Evolutionary conservation across 495 filamentous ascomycete species (phyloP).

Genomic region (Aspergillus olivimuriae): DNA sequence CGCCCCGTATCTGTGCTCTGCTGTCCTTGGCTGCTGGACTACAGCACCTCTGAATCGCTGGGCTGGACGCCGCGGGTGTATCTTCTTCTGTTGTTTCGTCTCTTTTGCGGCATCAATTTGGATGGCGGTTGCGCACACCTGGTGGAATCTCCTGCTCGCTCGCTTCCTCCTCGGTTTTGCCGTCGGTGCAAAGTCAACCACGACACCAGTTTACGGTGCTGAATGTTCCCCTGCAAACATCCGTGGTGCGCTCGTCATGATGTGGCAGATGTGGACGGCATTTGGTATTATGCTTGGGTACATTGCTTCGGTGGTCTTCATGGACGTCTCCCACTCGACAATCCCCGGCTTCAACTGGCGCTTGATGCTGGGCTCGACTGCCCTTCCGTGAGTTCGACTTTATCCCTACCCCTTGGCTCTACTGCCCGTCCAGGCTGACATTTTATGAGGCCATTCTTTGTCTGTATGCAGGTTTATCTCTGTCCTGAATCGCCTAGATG

Average conservation of each 20-base stretch:
- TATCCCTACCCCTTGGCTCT: conserved; percentile 48
- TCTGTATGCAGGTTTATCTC: conserved; percentile 46
- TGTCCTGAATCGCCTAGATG: conserved; percentile 75
- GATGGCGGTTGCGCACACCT: conserved; percentile 68
- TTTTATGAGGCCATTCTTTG: conserved; percentile 3
- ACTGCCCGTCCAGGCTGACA: conserved; percentile 2
- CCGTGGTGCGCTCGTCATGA: conserved; percentile 70
- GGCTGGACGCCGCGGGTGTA: conserved; percentile 77
- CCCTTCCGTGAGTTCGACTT: conserved; percentile 60
- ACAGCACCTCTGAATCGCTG: conserved; percentile 72
- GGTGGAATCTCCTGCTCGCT: conserved; percentile 69
- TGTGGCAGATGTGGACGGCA: conserved; percentile 86
- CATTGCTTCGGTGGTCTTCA: conserved; percentile 66
- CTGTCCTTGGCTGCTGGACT: conserved; percentile 75
- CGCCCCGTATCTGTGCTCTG: conserved; percentile 70
- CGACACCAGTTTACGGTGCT: conserved; percentile 73
- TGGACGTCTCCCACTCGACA: conserved; percentile 47
- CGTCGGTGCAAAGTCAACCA: conserved; percentile 76
- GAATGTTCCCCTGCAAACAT: conserved; percentile 67
- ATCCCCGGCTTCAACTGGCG: conserved; percentile 71
- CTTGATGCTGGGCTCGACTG: conserved; percentile 75
- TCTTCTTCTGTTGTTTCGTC: conserved; percentile 69
- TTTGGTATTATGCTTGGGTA: conserved; percentile 80
- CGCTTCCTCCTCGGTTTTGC: conserved; percentile 69
- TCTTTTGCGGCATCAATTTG: conserved; percentile 67